Conservation (phyloP, 2,329 filamentous ascomycete species). For the Alternaria viburni region DNA sequence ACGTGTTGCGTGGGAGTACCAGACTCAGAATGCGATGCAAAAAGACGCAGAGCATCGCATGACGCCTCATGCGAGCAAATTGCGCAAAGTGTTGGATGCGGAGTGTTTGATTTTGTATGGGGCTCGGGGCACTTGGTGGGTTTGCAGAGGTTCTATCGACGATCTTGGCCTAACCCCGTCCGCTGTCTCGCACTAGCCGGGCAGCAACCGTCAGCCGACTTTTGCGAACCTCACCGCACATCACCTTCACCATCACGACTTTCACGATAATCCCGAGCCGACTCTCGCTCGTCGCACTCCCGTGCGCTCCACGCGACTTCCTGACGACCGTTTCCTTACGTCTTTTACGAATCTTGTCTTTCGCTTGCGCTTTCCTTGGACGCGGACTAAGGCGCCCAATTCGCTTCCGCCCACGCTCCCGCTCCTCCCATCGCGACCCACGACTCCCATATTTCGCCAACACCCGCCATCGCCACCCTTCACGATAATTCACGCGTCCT, state of each 20-base stretch:
- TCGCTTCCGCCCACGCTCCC: conserved; percentile 29
- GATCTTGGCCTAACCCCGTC: conserved; percentile 11
- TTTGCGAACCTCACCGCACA: conserved; percentile 23
- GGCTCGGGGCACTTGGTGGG: conserved; percentile 10
- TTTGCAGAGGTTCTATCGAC: conserved; percentile 18
- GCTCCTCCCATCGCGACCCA: conserved; percentile 22
- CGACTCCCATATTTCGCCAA: conserved; percentile 19
- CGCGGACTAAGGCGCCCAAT: conserved; percentile 23
- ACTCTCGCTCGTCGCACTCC: conserved; percentile 32
- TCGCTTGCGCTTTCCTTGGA: conserved; percentile 21
- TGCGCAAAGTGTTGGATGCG: conserved; percentile 5
- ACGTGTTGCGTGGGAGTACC: conserved; percentile 11
- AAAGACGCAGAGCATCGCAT: neutral
- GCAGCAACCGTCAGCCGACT: conserved; percentile 16
- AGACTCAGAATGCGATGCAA: conserved; percentile 8
- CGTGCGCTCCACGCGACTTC: conserved; percentile 25
- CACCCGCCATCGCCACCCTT: conserved; percentile 2
- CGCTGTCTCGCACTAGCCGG: conserved; percentile 20
- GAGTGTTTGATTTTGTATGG: conserved; percentile 6
- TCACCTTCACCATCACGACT: conserved; percentile 28
- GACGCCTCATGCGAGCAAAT: neutral
- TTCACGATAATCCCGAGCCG: conserved; percentile 30
- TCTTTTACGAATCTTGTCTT: conserved; percentile 19
- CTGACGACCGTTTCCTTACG: conserved; percentile 34
- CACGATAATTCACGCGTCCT: conserved; percentile 16